Base-by-base conservation (phyloP, 2,329 filamentous ascomycete genomes). In the Triangularia verruculosa region DNA sequence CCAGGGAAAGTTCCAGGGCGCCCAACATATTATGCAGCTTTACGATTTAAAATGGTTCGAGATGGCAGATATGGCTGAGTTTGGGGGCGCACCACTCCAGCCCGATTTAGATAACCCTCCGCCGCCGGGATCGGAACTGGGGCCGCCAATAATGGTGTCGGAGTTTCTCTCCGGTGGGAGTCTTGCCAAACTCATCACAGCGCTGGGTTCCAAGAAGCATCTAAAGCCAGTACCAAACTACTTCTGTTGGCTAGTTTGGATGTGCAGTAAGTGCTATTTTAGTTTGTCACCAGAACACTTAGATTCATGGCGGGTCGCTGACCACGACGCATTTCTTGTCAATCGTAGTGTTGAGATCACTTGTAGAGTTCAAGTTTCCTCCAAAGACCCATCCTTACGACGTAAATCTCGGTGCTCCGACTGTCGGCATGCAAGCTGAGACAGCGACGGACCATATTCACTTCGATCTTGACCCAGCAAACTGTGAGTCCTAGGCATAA, bases 391-490 rank as follows among this genome's bases (percentile, higher is more conserved):
- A 39, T 15, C 4, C n/a, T 4, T 39, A 39, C 17, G 34, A 39
- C 15, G 4, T 1, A 5, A 15, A n/a, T 1, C 2, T 4, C 12
- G 34, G 34, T 5, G 6, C 6, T 15, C 34, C 34, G 1, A n/a
- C 27, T 28, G 27, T 28, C 27, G 27, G 27, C 27, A n/a, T n/a
- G n/a, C n/a, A n/a, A n/a, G n/a, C n/a, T n/a, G n/a, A n/a, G n/a
- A n/a, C n/a, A n/a, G n/a, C n/a, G n/a, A n/a, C n/a, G n/a, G n/a
- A 30, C 12, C 30, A 28, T 2, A 24, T 51, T 15, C 57, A 59
- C 15, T 59, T 51, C 39, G 57, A 59, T 5, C 28, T 59, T 20
- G 57, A 59, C 13, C 57, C 57, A 13, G 28, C 34, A 5, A 59
- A 59, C 22, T 20, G 54, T 57, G 22, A n/a, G 54, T n/a, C n/a